Evolutionary conservation across 1,139 yeast genomes (phyloP), one percentile per base, ranked within the genome.

Genomic region (Pichia sp.): DNA sequence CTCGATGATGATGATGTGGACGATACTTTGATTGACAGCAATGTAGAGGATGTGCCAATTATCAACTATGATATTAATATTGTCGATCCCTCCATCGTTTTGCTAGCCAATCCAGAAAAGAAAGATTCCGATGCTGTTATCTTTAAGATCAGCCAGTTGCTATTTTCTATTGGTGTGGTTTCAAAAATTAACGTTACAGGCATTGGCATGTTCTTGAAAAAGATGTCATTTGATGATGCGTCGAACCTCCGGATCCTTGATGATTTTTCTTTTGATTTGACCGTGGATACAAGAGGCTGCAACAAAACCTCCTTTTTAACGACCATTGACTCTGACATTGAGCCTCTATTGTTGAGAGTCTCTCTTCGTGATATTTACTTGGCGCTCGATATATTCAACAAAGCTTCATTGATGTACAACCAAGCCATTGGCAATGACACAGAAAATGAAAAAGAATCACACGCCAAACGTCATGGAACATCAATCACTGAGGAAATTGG

Each of bases 321-420:
- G 0, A 67, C 70, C 24, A 68, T 87, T 21, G 80, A 78, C 40
- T 69, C 83, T 5, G 73, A 87, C 1, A 67, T 91, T 26, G 96
- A 91, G 42, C 94, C 94, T 0, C 58, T 93, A 29, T 65, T 88
- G 25, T 57, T 91, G 55, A 71, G 97, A 45, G 71, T 93, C 14
- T 87, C 97, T 0, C 62, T 91, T 38, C 69, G 95, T 45, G 99
- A 93, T 63, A 83, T 93, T 30, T 63, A 86, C 33, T 66, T 93
- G 35, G 96, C 95, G 0, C 56, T 82, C 49, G 65, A 69, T 13
- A 84, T 91, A 26, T 69, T 87, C 47, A 75, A 82, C 48, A 73
- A 68, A 42, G 95, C 95, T 0, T 71, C 80, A 4, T 74, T 71
- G 14, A 62, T 84, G 42, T 72, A 70, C 42, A 51, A 55, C 12